Evolutionary conservation across 495 filamentous ascomycete genomes (phyloP), one percentile per base, ranked within the genome.

Genomic region (Pseudevernia furfuracea): DNA sequence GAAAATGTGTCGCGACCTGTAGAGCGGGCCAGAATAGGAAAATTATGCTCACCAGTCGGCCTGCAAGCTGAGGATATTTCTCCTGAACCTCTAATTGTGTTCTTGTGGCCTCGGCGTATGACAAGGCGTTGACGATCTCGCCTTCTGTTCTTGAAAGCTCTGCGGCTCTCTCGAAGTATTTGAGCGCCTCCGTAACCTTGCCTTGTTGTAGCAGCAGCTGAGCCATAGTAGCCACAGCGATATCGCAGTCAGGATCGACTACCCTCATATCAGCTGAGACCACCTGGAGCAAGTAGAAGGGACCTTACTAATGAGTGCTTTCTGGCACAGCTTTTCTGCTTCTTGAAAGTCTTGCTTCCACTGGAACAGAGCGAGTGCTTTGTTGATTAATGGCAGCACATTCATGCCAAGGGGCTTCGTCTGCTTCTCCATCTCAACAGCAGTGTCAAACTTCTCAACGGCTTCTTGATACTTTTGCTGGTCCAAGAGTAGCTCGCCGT

Each of bases 211-310:
- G 82, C 36, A 97, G 85, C n/a, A 99, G 82, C 75, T 99, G 94
- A 9, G 94, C 94, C 94, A 99, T 97, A 52, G 94, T 99, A 52
- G 95, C 94, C 28, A 99, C 94, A 57, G 94, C 94, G 71, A 99
- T 97, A 72, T 99, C 94, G 73, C 94, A 97, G 74, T 99, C 94
- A 39, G 95, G 94, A 72, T 99, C 94, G 71, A 99, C 92, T 96
- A 68, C 8, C 0, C 36, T 21, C n/a, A n/a, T 48, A 28, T 53
- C 46, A 44, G 28, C 58, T 65, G 44, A 66, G 61, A 49, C 30
- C 11, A 17, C 17, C 38, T 48, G 37, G 25, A 53, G 5, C 39
- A 52, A 14, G 4, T 36, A 58, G 55, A 63, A 34, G 37, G 38
- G n/a, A 49, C 46, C 90, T 78, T 85, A 96, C 93, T 96, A 71